Conservation (phyloP, 306 rosid species). For the Sesbania bispinosa region DNA sequence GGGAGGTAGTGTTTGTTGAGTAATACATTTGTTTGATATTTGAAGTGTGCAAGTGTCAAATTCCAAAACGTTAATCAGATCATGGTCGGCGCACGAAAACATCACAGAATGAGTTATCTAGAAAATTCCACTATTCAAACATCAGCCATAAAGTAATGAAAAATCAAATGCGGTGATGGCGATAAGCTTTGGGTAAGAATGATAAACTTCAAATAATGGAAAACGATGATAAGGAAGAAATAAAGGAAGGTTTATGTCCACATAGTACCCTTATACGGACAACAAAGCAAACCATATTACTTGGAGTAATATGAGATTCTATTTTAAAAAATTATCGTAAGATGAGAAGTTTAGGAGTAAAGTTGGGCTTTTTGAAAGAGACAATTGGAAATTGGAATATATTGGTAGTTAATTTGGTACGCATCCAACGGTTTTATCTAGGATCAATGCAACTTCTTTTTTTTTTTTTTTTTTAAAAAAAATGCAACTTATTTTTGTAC, state of each 20-base stretch:
- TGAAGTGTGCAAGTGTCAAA: background rate
- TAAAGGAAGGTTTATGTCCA: background rate
- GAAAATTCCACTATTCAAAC: conserved; percentile 9
- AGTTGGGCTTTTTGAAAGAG: conserved; percentile 6
- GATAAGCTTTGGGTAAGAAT: background rate
- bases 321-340: background rate
- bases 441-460: too few species aligned
- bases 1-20: background rate
- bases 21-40: background rate
- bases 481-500: background rate
- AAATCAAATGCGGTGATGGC: background rate
- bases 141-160: conserved; percentile 8
- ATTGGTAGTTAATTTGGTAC: conserved; percentile 18
- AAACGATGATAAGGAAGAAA: background rate
- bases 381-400: background rate
- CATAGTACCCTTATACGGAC: background rate
- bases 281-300: background rate
- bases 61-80: background rate
- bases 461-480: too few species aligned
- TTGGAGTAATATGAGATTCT: background rate
- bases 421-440: conserved; percentile 12
- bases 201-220: background rate
- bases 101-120: background rate
- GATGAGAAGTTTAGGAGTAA: background rate
- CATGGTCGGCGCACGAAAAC: background rate